A percentile compares a stretch with the other conserved stretches of the same genome.
phyloP scores from a whole-genome alignment of 257 asterid genomes.

The Lavandula angustifolia region DNA sequence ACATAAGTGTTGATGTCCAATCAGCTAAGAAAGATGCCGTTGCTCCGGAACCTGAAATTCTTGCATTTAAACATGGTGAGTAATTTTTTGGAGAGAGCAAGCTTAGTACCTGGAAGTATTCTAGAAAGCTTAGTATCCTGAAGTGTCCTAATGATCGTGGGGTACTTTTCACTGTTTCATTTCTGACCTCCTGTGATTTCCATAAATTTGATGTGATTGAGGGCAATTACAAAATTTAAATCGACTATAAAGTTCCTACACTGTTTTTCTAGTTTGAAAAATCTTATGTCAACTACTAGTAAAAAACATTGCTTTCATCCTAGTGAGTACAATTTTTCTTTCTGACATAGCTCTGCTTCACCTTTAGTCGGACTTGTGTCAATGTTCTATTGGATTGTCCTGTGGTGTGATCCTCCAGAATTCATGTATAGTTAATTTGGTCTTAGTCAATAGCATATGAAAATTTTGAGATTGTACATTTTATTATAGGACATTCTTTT shows the following conservation, averaged over 20 bases:
- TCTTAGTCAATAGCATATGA: conserved; percentile 8
- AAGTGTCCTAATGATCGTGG: conserved; percentile 19
- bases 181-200: conserved; percentile 8
- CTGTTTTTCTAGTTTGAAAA: conserved; percentile 17
- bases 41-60: conserved; percentile 34
- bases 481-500: conserved; percentile 4
- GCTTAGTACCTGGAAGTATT: conserved; percentile 7
- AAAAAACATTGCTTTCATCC: conserved; percentile 6
- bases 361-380: conserved; percentile 18
- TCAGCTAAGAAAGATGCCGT: conserved; percentile 52
- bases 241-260: conserved; percentile 1
- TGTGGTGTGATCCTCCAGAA: conserved; percentile 12
- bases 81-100: conserved; percentile 17
- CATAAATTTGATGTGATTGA: conserved; percentile 6
- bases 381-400: conserved; percentile 7
- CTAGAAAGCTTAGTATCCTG: conserved; percentile 6
- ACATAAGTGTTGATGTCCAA: conserved; percentile 55
- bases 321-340: conserved; percentile 9
- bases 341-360: not conserved
- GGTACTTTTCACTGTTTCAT: not conserved
- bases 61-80: conserved; percentile 49
- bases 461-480: not conserved
- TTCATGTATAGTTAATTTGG: conserved; percentile 16
- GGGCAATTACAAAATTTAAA: not conserved
- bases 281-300: conserved; percentile 1